Base-by-base conservation (phyloP, 2,329 filamentous ascomycete species). In the Alternaria tenuissima region DNA sequence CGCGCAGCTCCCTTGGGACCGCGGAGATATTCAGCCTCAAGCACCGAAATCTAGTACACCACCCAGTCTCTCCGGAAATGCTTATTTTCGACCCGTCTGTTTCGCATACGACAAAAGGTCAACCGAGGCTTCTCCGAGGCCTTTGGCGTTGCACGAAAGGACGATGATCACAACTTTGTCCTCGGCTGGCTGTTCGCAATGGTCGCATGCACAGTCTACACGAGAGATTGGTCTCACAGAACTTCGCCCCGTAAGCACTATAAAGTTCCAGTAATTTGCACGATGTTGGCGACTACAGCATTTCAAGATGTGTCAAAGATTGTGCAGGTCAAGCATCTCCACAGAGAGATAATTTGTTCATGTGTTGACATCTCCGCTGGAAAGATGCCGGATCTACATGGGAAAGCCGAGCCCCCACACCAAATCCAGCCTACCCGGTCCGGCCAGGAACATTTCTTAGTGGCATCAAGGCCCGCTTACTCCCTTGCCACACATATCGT, bases 321-420 rank as follows among this genome's bases (percentile, higher is more conserved):
- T 32, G 30, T 32, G 11, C 4, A 32, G 8, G 30, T 32, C n/a
- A 0, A 34, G 16, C 36, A 42, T 43, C 16, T 24, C 30, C 11
- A 3, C 30, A 6, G 5, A n/a, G 34, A 26, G 42, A 53, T 38
- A 46, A 24, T 36, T 6, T 48, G 9, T 11, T 63, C 58, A 59
- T 61, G 55, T 57, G 5, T 14, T 36, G 53, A 30, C 61, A 70
- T 69, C 65, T 69, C 68, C 68, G 67, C 65, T 67, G 61, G 26
- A 48, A 24, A 39, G 22, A 30, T 28, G 16, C 51, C 11, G 20
- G 46, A 38, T 34, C 46, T 24, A 39, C 43, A 47, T 38, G 44
- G 24, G 32, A 30, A 46, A n/a, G 26, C 32, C 30, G 26, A 42
- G 41, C 66, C 66, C 67, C 67, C 67, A 69, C 69, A 64, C 28